Conservation (phyloP, 2,329 filamentous ascomycete species). For the Pyrenophora graminea region DNA sequence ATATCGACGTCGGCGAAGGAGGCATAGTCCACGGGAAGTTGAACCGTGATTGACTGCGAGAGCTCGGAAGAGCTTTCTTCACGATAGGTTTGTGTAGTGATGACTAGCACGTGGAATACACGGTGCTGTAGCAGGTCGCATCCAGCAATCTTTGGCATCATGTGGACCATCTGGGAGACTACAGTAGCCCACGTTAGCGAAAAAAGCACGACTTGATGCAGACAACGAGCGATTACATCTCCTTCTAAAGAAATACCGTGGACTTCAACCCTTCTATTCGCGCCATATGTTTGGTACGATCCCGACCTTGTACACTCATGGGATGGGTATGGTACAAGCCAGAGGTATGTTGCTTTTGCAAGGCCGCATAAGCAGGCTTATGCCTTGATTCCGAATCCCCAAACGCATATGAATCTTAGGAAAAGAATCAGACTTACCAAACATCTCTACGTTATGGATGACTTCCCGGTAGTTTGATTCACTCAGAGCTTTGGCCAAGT, state of each 20-base stretch:
- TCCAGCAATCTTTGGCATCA: conserved; percentile 49
- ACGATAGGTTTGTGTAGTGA: conserved; percentile 48
- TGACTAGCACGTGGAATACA: conserved; percentile 68
- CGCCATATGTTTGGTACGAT: not conserved
- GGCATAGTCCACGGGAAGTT: conserved; percentile 60
- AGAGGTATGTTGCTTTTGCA: not conserved
- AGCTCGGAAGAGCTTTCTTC: conserved; percentile 52
- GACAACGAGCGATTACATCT: no score
- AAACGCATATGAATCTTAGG: not conserved
- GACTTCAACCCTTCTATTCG: no score
- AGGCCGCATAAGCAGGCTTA: no score
- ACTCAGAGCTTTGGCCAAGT: conserved; percentile 29
- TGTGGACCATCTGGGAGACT: conserved; percentile 69
- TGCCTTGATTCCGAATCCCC: no score
- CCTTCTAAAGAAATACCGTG: no score
- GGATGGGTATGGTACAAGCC: no score
- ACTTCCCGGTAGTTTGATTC: conserved; percentile 21
- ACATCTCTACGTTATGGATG: conserved; percentile 44
- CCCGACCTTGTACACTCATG: no score
- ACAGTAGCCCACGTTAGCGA: conserved; percentile 16
- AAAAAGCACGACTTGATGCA: no score
- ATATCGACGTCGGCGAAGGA: conserved; percentile 40
- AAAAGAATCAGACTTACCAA: conserved; percentile 32
- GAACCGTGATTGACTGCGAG: conserved; percentile 48
- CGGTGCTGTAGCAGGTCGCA: conserved; percentile 63